These are phyloP conservation scores for Hypoxylon rubiginosum DNA, from an alignment of 2,329 filamentous ascomycete species.

Conservation along the genomic window DNA sequence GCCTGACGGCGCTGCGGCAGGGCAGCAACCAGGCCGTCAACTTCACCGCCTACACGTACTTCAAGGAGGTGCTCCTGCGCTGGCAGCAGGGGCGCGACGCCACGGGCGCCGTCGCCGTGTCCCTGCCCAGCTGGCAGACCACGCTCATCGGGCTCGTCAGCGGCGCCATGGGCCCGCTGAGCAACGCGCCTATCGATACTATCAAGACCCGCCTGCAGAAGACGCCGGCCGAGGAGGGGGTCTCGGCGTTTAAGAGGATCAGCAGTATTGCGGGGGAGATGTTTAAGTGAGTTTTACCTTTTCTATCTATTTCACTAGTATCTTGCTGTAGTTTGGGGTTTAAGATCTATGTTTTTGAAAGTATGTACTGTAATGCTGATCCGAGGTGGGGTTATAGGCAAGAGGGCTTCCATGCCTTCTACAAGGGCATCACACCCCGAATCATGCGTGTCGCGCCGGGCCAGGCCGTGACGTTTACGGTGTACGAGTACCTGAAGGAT, in stretches of 20 bases:
- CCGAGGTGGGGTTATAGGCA: slow-evolving; percentile 66
- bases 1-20: slow-evolving; percentile 91
- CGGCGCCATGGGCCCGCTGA: slow-evolving; percentile 95
- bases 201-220: slow-evolving; percentile 98
- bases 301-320: not conserved
- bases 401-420: slow-evolving; percentile 95
- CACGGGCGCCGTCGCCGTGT: slow-evolving; percentile 46
- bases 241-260: slow-evolving; percentile 85
- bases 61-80: slow-evolving; percentile 82
- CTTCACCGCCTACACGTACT: slow-evolving; percentile 96
- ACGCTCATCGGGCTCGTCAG: slow-evolving; percentile 90
- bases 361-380: slow-evolving; percentile 1
- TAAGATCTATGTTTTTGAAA: too few relatives aligned
- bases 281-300: slow-evolving; percentile 73
- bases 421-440: slow-evolving; percentile 98
- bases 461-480: slow-evolving; percentile 83
- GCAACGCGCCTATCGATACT: slow-evolving; percentile 97
- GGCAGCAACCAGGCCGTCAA: slow-evolving; percentile 98
- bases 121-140: slow-evolving; percentile 89
- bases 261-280: slow-evolving; percentile 82
- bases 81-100: slow-evolving; percentile 71
- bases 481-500: slow-evolving; percentile 83
- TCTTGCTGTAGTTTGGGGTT: too few relatives aligned
- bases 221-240: slow-evolving; percentile 83
- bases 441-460: slow-evolving; percentile 98